Conservation (phyloP, 345 rosid genomes). For the Combretum micranthum region DNA sequence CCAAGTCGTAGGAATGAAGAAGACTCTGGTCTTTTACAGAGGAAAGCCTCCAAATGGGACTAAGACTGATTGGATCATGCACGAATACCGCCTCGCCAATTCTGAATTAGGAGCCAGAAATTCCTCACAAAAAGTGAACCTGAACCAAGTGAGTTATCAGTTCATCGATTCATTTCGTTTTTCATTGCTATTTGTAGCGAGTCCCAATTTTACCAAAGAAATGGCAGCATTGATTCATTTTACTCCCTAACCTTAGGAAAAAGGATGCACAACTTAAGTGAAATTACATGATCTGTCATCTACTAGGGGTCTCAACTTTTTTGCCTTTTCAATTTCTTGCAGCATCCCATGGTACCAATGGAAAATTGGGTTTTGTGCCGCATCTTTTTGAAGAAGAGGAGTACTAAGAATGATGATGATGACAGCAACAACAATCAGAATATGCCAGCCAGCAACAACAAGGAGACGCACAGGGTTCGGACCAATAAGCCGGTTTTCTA, state of each 20-base stretch:
- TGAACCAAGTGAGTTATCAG: constrained; percentile 25
- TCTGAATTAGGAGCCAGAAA: constrained; percentile 13
- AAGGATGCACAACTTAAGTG: no score
- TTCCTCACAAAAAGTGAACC: constrained; percentile 20
- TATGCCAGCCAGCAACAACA: constrained; percentile 17
- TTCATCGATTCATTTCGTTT: not conserved
- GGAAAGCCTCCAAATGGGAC: constrained; percentile 85
- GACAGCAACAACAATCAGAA: not conserved
- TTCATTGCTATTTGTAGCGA: not conserved
- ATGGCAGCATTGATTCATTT: no score
- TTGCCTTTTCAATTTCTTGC: constrained; percentile 7
- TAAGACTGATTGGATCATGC: constrained; percentile 98
- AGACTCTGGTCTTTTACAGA: constrained; percentile 92
- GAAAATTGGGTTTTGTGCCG: constrained; percentile 95
- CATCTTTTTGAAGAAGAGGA: constrained; percentile 82
- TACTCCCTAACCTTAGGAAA: no score
- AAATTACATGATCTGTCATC: no score
- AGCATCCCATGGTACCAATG: constrained; percentile 35
- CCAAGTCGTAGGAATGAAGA: constrained; percentile 78
- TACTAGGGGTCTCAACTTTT: not conserved
- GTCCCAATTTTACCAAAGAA: not conserved
- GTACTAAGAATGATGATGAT: constrained; percentile 38
- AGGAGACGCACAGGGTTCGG: constrained; percentile 21
- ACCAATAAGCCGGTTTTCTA: constrained; percentile 51
- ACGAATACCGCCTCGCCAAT: constrained; percentile 67